Base-by-base conservation (phyloP, 2,329 filamentous ascomycete genomes). In the Botrytis galanthina region DNA sequence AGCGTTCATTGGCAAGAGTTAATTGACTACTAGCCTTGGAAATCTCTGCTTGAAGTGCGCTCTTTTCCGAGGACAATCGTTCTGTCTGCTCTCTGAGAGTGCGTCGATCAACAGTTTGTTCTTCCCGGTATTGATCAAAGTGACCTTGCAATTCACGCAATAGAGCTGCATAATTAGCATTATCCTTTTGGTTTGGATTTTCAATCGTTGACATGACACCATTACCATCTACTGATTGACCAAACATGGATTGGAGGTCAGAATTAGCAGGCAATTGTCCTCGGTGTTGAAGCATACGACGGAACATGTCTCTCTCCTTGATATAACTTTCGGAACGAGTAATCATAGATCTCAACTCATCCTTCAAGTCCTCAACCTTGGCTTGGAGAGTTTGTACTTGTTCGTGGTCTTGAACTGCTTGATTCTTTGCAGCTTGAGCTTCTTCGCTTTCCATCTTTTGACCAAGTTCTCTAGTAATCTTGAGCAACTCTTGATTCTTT, bases 271-370 rank as follows among this genome's bases (percentile, higher is more conserved):
- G 90, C 82, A 87, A 74, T 73, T 90, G 88, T 29, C 90, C 89
- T 73, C 90, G 87, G 75, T 96, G 93, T 77, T 95, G 93, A 44
- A 98, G 88, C 85, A 98, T 95, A 70, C 95, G 94, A 35, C 95
- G 91, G 90, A 98, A 98, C 89, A 98, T 98, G 81, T 99, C 95
- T 75, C 96, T 91, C 84, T 99, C 96, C 79, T 94, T 93, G 81
- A 96, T 94, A 82, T 97, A 97, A 81, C 93, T 97, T 84, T 97
- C 93, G 76, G 94, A 93, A 73, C 95, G 93, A 44, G 92, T 90
- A 61, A 92, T 90, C 77, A 97, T 91, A 20, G 92, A 92, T 77
- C 91, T 89, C 70, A 97, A 89, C 81, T 98, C 94, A 76, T 98
- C 95, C 74, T 93, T 90, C 82, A 91, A 95, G 82, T 92, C 90